phyloP scores from a whole-genome alignment of 176 grass and related monocot genomes.

The Microstegium vimineum region DNA sequence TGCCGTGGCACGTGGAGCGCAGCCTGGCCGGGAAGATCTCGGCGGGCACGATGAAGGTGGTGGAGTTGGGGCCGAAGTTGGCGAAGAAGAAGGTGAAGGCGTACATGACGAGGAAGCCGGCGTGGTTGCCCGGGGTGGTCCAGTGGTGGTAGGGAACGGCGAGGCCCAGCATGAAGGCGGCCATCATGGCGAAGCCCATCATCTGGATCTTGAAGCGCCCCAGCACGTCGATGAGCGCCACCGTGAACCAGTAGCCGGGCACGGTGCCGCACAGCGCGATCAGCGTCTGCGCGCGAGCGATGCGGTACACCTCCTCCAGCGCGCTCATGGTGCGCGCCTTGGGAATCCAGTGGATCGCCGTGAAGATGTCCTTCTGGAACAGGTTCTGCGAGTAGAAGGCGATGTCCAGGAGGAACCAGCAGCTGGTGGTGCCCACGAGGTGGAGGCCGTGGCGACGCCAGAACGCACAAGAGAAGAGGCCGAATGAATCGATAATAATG shows the following conservation, averaged over 20 bases:
- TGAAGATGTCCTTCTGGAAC: conserved; percentile 72
- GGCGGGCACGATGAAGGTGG: conserved; percentile 51
- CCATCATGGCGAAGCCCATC: conserved; percentile 59
- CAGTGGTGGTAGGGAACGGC: conserved; percentile 56
- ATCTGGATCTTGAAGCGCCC: conserved; percentile 51
- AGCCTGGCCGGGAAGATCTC: conserved; percentile 61
- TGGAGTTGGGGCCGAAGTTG: conserved; percentile 66
- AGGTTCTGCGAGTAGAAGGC: conserved; percentile 73
- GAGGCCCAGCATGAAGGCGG: conserved; percentile 52
- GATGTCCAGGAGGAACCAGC: conserved; percentile 73
- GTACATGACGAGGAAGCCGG: conserved; percentile 53
- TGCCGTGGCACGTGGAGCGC: conserved; percentile 59
- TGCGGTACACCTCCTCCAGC: conserved; percentile 43
- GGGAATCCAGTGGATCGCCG: conserved; percentile 14
- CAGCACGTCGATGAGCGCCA: conserved; percentile 42
- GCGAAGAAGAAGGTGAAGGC: conserved; percentile 67
- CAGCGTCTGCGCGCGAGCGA: conserved; percentile 27
- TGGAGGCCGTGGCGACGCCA: conserved; percentile 36
- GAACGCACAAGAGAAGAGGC: conserved; percentile 49
- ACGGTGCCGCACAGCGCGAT: conserved; percentile 40
- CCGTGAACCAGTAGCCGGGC: conserved; percentile 62
- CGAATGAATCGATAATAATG: neutral
- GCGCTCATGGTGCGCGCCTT: conserved; percentile 34
- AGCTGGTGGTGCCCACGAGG: conserved; percentile 42
- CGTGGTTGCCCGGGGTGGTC: conserved; percentile 9